Evolutionary conservation across 2,329 filamentous ascomycete genomes (phyloP).

Genomic region (Penicillium sp.): DNA sequence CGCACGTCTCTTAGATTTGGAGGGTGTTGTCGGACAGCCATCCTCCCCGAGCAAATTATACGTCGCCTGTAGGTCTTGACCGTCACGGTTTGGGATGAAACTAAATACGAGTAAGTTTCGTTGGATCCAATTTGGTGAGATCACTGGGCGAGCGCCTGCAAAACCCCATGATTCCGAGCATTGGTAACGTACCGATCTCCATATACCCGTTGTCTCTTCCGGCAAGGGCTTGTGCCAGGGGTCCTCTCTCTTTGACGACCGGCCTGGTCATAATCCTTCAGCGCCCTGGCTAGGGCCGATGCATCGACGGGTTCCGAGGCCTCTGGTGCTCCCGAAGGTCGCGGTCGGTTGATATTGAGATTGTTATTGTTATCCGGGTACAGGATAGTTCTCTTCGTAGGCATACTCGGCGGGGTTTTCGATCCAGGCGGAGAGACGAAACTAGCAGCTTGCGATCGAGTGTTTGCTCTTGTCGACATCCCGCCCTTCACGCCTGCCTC

Average conservation of each 20-base stretch:
- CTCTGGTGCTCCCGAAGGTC: conserved; percentile 29
- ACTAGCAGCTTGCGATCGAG: conserved; percentile 34
- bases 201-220: conserved; percentile 70
- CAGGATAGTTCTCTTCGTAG: conserved; percentile 49
- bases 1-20: conserved; percentile 79
- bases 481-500: conserved; percentile 23
- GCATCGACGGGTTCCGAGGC: conserved; percentile 62
- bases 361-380: conserved; percentile 35
- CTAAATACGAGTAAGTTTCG: conserved; percentile 51
- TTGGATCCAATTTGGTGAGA: no score
- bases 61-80: conserved; percentile 90
- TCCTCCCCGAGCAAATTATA: conserved; percentile 92
- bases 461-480: conserved; percentile 21
- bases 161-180: neutral
- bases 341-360: no score
- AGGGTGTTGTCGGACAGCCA: conserved; percentile 88
- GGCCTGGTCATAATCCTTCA: conserved; percentile 65
- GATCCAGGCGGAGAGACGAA: conserved; percentile 59
- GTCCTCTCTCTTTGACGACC: conserved; percentile 65
- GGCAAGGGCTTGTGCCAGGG: conserved; percentile 67
- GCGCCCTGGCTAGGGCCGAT: conserved; percentile 62
- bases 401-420: conserved; percentile 63
- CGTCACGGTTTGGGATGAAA: conserved; percentile 92
- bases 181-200: conserved; percentile 59
- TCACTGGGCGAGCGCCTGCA: neutral